Evolutionary conservation across 2,329 filamentous ascomycete genomes (phyloP), one percentile per base, ranked within the genome.

Genomic region (Fonsecaea pugnacius): DNA sequence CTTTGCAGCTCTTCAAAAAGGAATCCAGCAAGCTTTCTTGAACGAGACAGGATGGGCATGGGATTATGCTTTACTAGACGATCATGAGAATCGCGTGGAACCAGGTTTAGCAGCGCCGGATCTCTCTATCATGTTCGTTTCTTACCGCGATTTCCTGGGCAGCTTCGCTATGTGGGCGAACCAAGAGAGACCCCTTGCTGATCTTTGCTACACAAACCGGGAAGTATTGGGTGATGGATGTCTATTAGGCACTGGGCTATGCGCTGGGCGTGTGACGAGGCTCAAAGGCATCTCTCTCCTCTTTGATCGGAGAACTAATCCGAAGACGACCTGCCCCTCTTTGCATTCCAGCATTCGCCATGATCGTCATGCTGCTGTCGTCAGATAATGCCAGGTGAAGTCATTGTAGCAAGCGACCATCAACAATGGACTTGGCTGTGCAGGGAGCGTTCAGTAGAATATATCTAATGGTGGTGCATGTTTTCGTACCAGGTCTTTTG

Each of bases 1-100:
- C 67, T 12, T 38, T 65, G 38, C 56, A 67, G 54, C 64, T 71
- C 43, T 63, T 71, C 56, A 33, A 36, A 4, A 48, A 24, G 24
- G 18, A 12, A 24, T 24, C 43, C 43, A 48, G 43, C 38, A 48
- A 48, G 43, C 43, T 48, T 27, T 14, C 43, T 24, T 48, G 43
- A 48, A 4, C 21, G 21, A 48, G 43, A 48, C 2, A 24, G 18
- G 21, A 48, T 14, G 18, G 18, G 43, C 43, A 48, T 48, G 10
- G 43, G 6, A 48, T 48, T 48, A 48, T 18, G 43, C 18, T 35
- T 35, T 35, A 36, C 14, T 35, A 35, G 32, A 21, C 32, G 10
- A 32, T 2, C 18, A 38, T 21, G n/a, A 55, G 52, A 24, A 36
- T 35, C 27, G 32, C 32, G 10, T 24, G 24, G 40, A 46, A 18